Evolutionary conservation across 371 early-diverging fungal genomes (phyloP).

Genomic region (Mortierella sp.): DNA sequence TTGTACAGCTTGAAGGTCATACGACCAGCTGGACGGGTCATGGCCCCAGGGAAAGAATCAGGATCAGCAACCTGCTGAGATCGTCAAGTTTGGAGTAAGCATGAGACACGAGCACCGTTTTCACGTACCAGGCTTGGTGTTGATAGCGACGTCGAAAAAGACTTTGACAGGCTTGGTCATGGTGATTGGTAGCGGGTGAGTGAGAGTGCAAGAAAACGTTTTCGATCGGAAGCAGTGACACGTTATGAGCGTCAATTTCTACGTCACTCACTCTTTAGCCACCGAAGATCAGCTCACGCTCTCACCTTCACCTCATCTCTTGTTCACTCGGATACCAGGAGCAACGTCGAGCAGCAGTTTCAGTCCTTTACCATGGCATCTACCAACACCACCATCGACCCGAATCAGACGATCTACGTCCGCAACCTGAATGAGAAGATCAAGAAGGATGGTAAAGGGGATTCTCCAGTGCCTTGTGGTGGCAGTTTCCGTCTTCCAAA

Average conservation of each 20-base stretch:
- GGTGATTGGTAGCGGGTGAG: slow-evolving; percentile 11
- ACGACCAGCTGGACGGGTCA: slow-evolving; percentile 58
- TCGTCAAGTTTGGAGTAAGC: no score
- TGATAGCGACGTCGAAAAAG: slow-evolving; percentile 70
- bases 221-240: no score
- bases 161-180: slow-evolving; percentile 60
- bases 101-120: not conserved
- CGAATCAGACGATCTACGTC: slow-evolving; percentile 78
- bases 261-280: not conserved
- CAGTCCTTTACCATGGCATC: slow-evolving; percentile 18
- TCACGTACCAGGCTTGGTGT: slow-evolving; percentile 55
- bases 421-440: slow-evolving; percentile 70
- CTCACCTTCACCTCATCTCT: not conserved
- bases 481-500: no score
- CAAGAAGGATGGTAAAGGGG: slow-evolving; percentile 72
- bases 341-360: not conserved
- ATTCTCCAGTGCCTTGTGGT: no score
- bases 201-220: slow-evolving; percentile 1
- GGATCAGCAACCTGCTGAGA: no score
- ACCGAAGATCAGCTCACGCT: slow-evolving; percentile 5
- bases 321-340: slow-evolving; percentile 2
- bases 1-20: slow-evolving; percentile 81
- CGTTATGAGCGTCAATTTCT: no score
- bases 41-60: no score
- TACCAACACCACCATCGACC: slow-evolving; percentile 43